A percentile compares a stretch with the other conserved stretches of the same genome.
phyloP scores from a whole-genome alignment of 192 early-diverging fungal species.

The Coemansia sp. region DNA sequence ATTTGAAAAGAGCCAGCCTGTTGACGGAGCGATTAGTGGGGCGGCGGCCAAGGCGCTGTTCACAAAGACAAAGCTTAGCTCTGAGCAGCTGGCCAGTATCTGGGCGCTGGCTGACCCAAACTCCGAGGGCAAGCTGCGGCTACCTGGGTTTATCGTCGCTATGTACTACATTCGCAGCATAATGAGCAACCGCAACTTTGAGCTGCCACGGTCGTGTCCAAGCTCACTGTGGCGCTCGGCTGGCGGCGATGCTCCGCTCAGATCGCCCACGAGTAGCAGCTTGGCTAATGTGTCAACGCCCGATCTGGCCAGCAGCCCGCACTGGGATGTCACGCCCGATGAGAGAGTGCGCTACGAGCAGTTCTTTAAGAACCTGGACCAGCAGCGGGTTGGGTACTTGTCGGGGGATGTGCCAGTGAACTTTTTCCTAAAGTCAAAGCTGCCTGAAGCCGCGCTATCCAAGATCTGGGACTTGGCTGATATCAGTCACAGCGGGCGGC shows the following conservation, averaged over 20 bases:
- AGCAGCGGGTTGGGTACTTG: conserved; percentile 63
- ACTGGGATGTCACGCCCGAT: conserved; percentile 78
- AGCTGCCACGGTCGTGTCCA: conserved; percentile 75
- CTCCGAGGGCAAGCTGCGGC: conserved; percentile 68
- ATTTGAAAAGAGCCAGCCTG: conserved; percentile 63
- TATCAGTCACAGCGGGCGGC: conserved; percentile 62
- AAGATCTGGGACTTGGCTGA: conserved; percentile 84
- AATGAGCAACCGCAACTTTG: conserved; percentile 71
- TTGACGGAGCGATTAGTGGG: conserved; percentile 64
- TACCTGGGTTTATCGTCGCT: conserved; percentile 86
- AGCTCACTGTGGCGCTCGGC: conserved; percentile 61
- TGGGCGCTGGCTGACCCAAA: conserved; percentile 87
- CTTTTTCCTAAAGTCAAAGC: conserved; percentile 81
- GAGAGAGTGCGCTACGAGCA: conserved; percentile 76
- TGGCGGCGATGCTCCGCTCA: conserved; percentile 53
- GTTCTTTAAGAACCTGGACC: conserved; percentile 80
- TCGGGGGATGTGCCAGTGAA: conserved; percentile 72
- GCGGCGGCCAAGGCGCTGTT: conserved; percentile 77
- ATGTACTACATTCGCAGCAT: conserved; percentile 87
- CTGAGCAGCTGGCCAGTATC: conserved; percentile 76
- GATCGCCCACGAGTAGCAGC: conserved; percentile 30
- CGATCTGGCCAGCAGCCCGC: conserved; percentile 28
- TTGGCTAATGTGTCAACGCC: conserved; percentile 34
- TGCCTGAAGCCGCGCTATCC: conserved; percentile 69
- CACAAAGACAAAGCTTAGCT: conserved; percentile 77